Percentiles rank a stretch among this genome's conserved stretches.
Conservation (phyloP, 169 alveolate species). For the Plasmodium sp. region DNA sequence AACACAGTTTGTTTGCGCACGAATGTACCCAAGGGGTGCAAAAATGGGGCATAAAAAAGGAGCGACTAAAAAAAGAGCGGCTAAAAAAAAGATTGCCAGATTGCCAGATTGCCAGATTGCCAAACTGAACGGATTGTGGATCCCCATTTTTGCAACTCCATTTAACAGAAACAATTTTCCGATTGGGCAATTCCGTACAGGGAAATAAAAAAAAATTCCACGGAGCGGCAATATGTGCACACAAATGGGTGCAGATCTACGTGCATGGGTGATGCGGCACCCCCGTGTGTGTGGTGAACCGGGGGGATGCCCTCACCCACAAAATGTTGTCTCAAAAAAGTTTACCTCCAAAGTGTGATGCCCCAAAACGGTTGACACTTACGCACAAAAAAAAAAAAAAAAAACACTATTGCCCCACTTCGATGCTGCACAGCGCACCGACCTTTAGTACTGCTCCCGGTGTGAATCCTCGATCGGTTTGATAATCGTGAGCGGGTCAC, state of each 20-base stretch:
- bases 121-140: not conserved
- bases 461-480: conserved; percentile 65
- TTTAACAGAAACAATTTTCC: not conserved
- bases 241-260: not conserved
- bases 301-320: not conserved
- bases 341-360: not conserved
- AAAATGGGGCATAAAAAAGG: not conserved
- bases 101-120: not conserved
- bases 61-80: not conserved
- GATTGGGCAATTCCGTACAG: not conserved
- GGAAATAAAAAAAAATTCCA: not conserved
- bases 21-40: not conserved
- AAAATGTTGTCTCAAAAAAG: not conserved
- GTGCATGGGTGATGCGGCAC: not conserved
- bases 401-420: not conserved
- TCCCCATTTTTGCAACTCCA: not conserved
- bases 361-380: not conserved
- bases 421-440: not conserved
- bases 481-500: conserved; percentile 56
- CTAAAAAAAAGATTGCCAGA: not conserved
- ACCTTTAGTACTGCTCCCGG: not conserved
- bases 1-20: not conserved
- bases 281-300: not conserved
- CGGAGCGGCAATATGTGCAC: not conserved
- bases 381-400: not conserved